These are phyloP conservation scores for Tylopilus orsonianus DNA, from an alignment of 1,284 basidiomycete genomes.

Conservation along the genomic window DNA sequence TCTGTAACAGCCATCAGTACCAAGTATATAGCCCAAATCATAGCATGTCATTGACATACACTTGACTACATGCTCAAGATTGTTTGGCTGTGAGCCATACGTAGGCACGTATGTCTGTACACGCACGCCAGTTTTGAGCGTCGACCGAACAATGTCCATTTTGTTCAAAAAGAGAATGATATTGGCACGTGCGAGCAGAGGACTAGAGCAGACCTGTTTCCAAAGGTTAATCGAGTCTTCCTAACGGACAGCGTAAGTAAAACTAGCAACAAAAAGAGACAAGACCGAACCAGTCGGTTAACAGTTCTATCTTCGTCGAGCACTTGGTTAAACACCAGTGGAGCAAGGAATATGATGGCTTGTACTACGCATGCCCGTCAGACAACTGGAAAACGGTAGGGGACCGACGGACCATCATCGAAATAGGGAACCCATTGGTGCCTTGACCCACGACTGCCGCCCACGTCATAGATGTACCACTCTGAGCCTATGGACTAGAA, in stretches of 20 bases:
- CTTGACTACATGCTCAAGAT: constrained; percentile 48
- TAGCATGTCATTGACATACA: constrained; percentile 35
- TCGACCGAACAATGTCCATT: constrained; percentile 61
- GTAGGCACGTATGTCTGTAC: constrained; percentile 63
- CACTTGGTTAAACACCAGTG: constrained; percentile 47
- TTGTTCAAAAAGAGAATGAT: constrained; percentile 72
- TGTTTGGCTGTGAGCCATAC: constrained; percentile 61
- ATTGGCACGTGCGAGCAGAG: constrained; percentile 53
- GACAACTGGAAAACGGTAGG: background rate
- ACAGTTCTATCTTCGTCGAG: constrained; percentile 46
- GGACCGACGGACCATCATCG: constrained; percentile 46
- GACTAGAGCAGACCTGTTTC: constrained; percentile 60
- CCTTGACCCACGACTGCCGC: constrained; percentile 57
- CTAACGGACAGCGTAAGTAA: constrained; percentile 28
- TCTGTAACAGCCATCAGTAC: constrained; percentile 31
- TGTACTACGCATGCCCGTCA: constrained; percentile 35
- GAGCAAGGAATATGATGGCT: constrained; percentile 50
- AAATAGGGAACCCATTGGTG: constrained; percentile 67
- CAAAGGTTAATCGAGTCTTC: constrained; percentile 64
- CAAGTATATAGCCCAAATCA: too few relatives aligned
- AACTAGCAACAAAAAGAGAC: too few relatives aligned
- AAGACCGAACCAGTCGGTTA: constrained; percentile 37
- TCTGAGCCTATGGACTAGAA: constrained; percentile 43
- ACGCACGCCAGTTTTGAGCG: constrained; percentile 54
- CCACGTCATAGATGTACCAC: constrained; percentile 69